Percentiles rank a stretch among this genome's conserved stretches.
phyloP scores from a whole-genome alignment of 1,139 yeast genomes.

The Candida pseudoviswanathii region DNA sequence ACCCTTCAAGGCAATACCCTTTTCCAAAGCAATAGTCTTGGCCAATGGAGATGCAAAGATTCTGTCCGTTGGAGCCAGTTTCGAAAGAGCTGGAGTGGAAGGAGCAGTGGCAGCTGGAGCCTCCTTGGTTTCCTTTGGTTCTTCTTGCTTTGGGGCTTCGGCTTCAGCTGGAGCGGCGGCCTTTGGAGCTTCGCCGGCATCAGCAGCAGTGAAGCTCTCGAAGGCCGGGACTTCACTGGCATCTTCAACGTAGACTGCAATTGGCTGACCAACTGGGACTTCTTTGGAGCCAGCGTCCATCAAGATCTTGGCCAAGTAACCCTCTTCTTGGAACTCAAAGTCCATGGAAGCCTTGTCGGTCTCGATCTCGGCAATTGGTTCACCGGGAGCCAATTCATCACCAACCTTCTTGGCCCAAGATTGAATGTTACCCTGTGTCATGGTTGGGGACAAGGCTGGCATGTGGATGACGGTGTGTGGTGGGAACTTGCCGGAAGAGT shows the following conservation, averaged over 20 bases:
- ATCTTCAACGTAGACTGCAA: slow-evolving; percentile 95
- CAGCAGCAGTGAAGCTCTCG: slow-evolving; percentile 79
- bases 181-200: slow-evolving; percentile 65
- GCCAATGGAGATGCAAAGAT: slow-evolving; percentile 96
- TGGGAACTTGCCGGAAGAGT: slow-evolving; percentile 56
- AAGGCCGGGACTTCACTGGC: slow-evolving; percentile 84
- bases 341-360: slow-evolving; percentile 99
- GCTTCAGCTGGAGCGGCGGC: slow-evolving; percentile 39
- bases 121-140: slow-evolving; percentile 22
- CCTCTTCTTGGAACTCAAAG: slow-evolving; percentile 98
- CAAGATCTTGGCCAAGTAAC: slow-evolving; percentile 87
- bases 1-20: slow-evolving; percentile 83
- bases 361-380: slow-evolving; percentile 93
- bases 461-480: slow-evolving; percentile 72
- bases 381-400: slow-evolving; percentile 86
- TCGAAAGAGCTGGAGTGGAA: slow-evolving; percentile 25
- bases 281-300: slow-evolving; percentile 88
- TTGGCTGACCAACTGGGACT: slow-evolving; percentile 90
- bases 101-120: slow-evolving; percentile 30
- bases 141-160: slow-evolving; percentile 28
- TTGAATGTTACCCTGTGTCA: slow-evolving; percentile 93
- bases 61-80: slow-evolving; percentile 52
- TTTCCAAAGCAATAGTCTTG: slow-evolving; percentile 88
- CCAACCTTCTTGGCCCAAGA: slow-evolving; percentile 89
- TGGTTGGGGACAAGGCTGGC: slow-evolving; percentile 97